Evolutionary conservation across 345 rosid species (phyloP).

Genomic region (Eucalyptus globulus): DNA sequence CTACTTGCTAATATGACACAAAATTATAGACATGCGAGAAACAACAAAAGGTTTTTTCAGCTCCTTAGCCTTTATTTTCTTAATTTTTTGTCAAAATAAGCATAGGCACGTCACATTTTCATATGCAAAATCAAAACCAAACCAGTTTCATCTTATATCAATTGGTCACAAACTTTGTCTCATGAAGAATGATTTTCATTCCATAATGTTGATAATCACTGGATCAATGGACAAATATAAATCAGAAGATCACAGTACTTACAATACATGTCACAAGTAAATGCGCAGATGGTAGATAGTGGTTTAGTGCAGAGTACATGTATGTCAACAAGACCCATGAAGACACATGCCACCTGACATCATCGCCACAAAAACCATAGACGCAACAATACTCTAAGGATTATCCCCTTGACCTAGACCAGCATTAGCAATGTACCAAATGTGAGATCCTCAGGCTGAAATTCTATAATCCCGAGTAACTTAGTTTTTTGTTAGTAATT

Average conservation of each 20-base stretch:
- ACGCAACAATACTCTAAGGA: background rate
- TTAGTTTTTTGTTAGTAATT: background rate
- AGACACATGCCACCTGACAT: background rate
- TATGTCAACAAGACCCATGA: background rate
- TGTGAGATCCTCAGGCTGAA: background rate
- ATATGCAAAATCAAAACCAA: background rate
- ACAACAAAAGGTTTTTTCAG: background rate
- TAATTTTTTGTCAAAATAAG: background rate
- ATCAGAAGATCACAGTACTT: background rate
- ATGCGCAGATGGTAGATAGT: background rate
- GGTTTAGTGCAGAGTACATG: background rate
- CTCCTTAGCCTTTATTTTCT: background rate
- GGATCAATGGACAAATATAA: background rate
- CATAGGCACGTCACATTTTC: background rate
- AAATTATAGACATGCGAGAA: background rate
- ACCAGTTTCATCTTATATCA: background rate
- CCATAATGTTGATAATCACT: background rate
- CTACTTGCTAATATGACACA: background rate
- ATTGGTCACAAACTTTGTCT: background rate
- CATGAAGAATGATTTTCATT: background rate
- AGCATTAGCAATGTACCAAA: background rate
- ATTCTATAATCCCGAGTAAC: background rate
- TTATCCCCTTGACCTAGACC: background rate
- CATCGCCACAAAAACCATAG: background rate
- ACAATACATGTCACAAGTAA: background rate